Conservation (phyloP, 441 rosid genomes). For the Gossypium lobatum region DNA sequence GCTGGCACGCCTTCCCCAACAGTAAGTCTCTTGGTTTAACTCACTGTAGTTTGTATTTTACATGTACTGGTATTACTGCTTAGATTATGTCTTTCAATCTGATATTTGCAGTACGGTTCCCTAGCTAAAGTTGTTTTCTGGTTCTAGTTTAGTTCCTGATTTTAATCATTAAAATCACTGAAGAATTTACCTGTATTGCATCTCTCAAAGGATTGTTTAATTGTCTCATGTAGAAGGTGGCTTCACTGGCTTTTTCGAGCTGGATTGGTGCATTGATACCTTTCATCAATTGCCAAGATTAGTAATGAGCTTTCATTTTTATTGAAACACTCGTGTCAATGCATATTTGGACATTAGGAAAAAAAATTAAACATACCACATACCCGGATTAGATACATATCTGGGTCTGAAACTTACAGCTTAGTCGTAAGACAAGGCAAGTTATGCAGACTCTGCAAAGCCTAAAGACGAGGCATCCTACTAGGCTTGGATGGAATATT, state of each 20-base stretch:
- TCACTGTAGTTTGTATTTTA: not conserved
- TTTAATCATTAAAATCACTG: not conserved
- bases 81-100: not conserved
- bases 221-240: not conserved
- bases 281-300: not conserved
- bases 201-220: not conserved
- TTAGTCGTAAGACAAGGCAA: not conserved
- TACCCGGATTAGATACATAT: too few species aligned
- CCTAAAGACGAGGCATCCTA: not conserved
- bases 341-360: not conserved
- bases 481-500: not conserved
- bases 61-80: not conserved
- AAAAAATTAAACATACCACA: not conserved
- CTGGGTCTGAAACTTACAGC: too few species aligned
- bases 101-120: not conserved
- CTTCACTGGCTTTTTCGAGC: not conserved
- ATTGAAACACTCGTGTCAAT: not conserved
- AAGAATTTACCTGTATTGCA: not conserved
- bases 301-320: not conserved
- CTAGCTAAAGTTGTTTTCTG: not conserved
- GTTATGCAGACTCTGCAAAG: not conserved
- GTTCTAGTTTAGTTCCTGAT: not conserved
- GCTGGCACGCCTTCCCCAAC: conserved; percentile 95
- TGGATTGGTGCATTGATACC: not conserved
- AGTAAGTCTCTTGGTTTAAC: conserved; percentile 30